Evolutionary conservation across 176 grass and related monocot species (phyloP).

Genomic region (Panicum miliaceum): DNA sequence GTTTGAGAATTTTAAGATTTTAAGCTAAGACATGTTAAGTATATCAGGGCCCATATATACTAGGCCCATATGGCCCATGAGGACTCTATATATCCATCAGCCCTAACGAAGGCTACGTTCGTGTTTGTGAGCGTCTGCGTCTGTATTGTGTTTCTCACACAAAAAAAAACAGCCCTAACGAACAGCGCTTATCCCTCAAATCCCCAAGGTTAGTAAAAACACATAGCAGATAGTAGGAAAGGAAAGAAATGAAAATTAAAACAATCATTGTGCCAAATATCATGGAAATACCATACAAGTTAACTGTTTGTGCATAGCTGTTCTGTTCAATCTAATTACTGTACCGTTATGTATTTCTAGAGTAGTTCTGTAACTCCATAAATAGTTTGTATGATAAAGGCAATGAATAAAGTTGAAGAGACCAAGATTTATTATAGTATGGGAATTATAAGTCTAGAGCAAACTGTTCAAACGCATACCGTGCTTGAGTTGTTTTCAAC

Average conservation of each 20-base stretch:
- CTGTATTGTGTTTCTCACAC: too few relatives aligned
- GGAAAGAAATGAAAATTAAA: conserved; percentile 11
- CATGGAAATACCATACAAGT: neutral
- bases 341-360: neutral
- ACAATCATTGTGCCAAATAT: neutral
- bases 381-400: conserved; percentile 21
- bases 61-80: neutral
- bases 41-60: neutral
- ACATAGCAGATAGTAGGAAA: neutral
- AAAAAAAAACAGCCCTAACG: too few relatives aligned
- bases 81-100: neutral
- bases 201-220: neutral
- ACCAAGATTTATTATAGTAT: neutral
- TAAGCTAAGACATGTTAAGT: neutral
- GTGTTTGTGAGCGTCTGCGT: too few relatives aligned
- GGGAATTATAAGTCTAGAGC: neutral
- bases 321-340: neutral
- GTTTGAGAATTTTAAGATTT: conserved; percentile 23
- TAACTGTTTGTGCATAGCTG: neutral
- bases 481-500: conserved; percentile 96
- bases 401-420: conserved; percentile 7
- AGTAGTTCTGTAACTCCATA: neutral
- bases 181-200: neutral
- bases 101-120: neutral
- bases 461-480: conserved; percentile 50